A percentile compares a stretch with the other conserved stretches of the same genome.
Evolutionary conservation across 2,329 filamentous ascomycete genomes (phyloP).

Genomic region (Chalaropsis thielavioides): DNA sequence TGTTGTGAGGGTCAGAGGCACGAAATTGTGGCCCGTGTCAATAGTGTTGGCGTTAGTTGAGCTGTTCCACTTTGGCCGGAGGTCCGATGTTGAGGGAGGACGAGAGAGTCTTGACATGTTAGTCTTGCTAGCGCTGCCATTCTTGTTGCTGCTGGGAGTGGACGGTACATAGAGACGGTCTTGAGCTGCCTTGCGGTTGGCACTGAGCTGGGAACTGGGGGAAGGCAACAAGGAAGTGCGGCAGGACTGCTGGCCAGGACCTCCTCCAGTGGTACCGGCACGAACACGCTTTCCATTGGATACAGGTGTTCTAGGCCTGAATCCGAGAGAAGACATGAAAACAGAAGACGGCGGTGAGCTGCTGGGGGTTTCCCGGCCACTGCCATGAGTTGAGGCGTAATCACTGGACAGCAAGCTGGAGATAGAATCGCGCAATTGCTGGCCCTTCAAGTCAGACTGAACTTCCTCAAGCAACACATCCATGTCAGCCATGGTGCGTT

Average conservation of each 20-base stretch:
- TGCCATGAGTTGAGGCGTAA: conserved; percentile 49
- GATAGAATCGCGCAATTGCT: conserved; percentile 78
- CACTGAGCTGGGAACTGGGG: conserved; percentile 25
- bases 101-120: conserved; percentile 26
- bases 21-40: conserved; percentile 56
- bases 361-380: conserved; percentile 54
- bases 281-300: conserved; percentile 32
- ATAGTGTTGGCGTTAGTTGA: conserved; percentile 50
- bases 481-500: conserved; percentile 62
- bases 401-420: conserved; percentile 76
- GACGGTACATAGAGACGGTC: conserved; percentile 34
- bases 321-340: conserved; percentile 41
- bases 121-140: not conserved
- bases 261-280: conserved; percentile 32
- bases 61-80: conserved; percentile 58
- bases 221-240: conserved; percentile 37
- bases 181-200: conserved; percentile 29
- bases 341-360: conserved; percentile 50
- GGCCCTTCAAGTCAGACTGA: conserved; percentile 44
- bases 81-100: conserved; percentile 33
- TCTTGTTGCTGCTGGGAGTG: not conserved
- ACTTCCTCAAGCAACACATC: conserved; percentile 63
- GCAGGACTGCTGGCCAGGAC: conserved; percentile 29
- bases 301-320: conserved; percentile 34
- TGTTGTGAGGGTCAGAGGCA: conserved; percentile 44